A percentile compares a stretch with the other conserved stretches of the same genome.
These are phyloP conservation scores for Harringtonia aguacate DNA, from an alignment of 2,329 filamentous ascomycete species.

Conservation along the genomic window DNA sequence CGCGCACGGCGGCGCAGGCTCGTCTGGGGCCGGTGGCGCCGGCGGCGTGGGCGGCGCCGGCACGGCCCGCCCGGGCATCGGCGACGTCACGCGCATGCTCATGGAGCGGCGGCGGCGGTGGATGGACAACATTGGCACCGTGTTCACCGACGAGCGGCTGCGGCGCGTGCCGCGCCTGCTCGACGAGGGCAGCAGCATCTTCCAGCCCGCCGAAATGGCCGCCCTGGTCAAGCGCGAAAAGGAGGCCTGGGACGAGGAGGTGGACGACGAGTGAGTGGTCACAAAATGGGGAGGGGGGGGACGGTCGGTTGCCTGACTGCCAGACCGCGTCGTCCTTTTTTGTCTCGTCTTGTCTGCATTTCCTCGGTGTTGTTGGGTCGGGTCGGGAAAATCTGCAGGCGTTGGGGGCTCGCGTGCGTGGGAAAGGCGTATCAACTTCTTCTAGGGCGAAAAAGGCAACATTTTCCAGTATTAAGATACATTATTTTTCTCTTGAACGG, in stretches of 20 bases:
- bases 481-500: too few species aligned
- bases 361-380: too few species aligned
- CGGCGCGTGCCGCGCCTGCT: conserved; percentile 56
- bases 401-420: too few species aligned
- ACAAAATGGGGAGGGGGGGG: too few species aligned
- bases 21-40: conserved; percentile 30
- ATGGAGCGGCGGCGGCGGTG: conserved; percentile 88
- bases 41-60: conserved; percentile 31
- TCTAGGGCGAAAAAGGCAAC: too few species aligned
- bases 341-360: too few species aligned
- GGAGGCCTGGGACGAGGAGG: conserved; percentile 73
- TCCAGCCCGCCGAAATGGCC: conserved; percentile 62
- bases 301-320: too few species aligned
- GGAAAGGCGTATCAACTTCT: too few species aligned
- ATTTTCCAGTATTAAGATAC: too few species aligned
- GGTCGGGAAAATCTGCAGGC: too few species aligned
- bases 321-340: too few species aligned
- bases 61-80: conserved; percentile 68
- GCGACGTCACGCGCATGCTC: conserved; percentile 78
- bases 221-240: conserved; percentile 64
- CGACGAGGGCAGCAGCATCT: conserved; percentile 60
- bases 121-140: conserved; percentile 82
- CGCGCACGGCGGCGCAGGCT: conserved; percentile 19
- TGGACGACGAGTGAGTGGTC: conserved; percentile 44
- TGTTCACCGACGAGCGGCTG: conserved; percentile 76